Conservation (phyloP, 257 asterid species). For the Ligustrum vulgare region DNA sequence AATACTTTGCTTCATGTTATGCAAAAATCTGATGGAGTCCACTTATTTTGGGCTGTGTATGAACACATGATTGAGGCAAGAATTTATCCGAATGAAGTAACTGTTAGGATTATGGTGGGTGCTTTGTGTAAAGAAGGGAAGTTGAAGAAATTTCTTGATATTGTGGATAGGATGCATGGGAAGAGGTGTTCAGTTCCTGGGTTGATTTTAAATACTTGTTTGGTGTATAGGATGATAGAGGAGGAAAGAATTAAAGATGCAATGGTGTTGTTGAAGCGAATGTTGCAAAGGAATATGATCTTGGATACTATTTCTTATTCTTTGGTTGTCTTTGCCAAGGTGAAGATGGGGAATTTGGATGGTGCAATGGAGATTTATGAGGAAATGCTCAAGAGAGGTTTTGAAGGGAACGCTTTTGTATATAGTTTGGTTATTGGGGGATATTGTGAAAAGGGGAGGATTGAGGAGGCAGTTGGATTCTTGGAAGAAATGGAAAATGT, state of each 20-base stretch:
- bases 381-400: conserved; percentile 75
- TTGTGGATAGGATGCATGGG: conserved; percentile 68
- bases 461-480: conserved; percentile 49
- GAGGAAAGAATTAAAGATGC: conserved; percentile 55
- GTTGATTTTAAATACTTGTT: conserved; percentile 62
- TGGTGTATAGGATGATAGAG: conserved; percentile 63
- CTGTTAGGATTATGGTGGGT: conserved; percentile 55
- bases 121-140: conserved; percentile 74
- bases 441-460: conserved; percentile 51
- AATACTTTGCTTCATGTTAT: conserved; percentile 65
- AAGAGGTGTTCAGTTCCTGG: conserved; percentile 55
- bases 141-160: conserved; percentile 44
- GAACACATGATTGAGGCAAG: conserved; percentile 60
- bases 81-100: conserved; percentile 57
- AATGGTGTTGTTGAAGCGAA: conserved; percentile 47
- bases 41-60: conserved; percentile 61
- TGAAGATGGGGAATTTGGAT: conserved; percentile 62
- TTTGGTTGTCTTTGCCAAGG: conserved; percentile 62
- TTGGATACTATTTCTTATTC: conserved; percentile 60
- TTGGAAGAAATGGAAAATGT: conserved; percentile 54
- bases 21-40: conserved; percentile 47
- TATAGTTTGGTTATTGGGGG: conserved; percentile 51
- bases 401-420: conserved; percentile 61
- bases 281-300: conserved; percentile 67
- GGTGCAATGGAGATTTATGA: conserved; percentile 53